phyloP scores from a whole-genome alignment of 495 filamentous ascomycete genomes.

The Xanthoparmelia taractica region DNA sequence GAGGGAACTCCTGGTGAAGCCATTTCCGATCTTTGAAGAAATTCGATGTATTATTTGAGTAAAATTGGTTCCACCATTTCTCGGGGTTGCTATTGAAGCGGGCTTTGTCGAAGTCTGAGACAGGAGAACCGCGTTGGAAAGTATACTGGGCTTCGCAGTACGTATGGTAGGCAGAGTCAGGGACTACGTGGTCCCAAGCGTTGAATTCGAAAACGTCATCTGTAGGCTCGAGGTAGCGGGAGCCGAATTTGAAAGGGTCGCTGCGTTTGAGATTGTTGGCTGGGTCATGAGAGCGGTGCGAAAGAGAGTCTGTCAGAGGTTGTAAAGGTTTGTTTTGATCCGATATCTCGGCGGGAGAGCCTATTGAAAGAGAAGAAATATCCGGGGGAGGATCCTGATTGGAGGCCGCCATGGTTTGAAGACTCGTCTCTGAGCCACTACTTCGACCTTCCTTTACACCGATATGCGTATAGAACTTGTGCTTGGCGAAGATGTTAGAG shows the following conservation, averaged over 20 bases:
- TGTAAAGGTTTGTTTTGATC: background rate
- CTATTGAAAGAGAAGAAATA: background rate
- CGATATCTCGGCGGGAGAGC: background rate
- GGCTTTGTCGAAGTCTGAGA: conserved; percentile 75
- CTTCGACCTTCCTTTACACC: background rate
- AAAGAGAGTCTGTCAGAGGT: conserved; percentile 1
- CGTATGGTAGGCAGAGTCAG: conserved; percentile 72
- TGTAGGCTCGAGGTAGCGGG: conserved; percentile 68
- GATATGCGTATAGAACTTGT: too few species aligned
- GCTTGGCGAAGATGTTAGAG: background rate
- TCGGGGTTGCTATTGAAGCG: conserved; percentile 84
- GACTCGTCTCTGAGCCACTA: background rate
- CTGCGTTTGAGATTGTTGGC: conserved; percentile 62
- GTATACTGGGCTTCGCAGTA: conserved; percentile 74
- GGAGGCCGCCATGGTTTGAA: background rate
- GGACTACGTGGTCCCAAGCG: conserved; percentile 93
- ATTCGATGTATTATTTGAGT: conserved; percentile 86
- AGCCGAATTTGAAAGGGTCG: conserved; percentile 93
- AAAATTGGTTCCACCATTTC: conserved; percentile 96
- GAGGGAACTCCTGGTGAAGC: conserved; percentile 88
- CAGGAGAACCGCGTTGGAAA: conserved; percentile 73
- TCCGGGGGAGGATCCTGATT: background rate
- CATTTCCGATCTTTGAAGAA: conserved; percentile 99
- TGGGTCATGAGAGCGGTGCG: conserved; percentile 48
- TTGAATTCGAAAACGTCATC: conserved; percentile 94